Evolutionary conservation across 805 yeast genomes (phyloP).

Genomic region (Sugiyamaella americana): DNA sequence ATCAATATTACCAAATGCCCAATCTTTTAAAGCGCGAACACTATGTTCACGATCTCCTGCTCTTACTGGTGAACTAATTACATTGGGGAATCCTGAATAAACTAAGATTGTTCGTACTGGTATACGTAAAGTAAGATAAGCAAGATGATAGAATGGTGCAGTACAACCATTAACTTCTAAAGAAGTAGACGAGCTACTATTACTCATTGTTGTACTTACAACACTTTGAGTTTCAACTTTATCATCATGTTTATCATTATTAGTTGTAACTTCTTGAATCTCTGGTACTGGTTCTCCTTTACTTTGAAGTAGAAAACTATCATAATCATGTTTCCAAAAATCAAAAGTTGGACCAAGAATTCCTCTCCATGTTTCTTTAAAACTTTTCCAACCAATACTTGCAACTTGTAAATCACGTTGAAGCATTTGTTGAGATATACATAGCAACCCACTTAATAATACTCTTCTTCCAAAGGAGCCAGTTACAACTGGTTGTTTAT

Average conservation of each 20-base stretch:
- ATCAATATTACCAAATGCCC: constrained; percentile 43
- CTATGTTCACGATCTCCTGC: constrained; percentile 49
- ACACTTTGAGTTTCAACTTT: neutral
- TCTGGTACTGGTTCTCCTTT: constrained; percentile 14
- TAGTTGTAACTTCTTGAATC: neutral
- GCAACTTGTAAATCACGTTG: constrained; percentile 60
- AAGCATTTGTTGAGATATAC: constrained; percentile 66
- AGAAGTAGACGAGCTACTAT: neutral
- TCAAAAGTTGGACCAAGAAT: constrained; percentile 65
- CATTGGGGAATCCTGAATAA: constrained; percentile 74
- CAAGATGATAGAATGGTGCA: constrained; percentile 63
- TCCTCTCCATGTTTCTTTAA: constrained; percentile 60
- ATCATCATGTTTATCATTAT: constrained; percentile 1
- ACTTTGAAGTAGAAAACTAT: neutral
- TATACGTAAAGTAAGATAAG: constrained; percentile 63
- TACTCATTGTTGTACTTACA: neutral
- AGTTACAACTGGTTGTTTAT: constrained; percentile 43
- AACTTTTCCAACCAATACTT: constrained; percentile 38
- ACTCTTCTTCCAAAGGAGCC: constrained; percentile 62
- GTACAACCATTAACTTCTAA: constrained; percentile 40
- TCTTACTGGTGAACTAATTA: constrained; percentile 43
- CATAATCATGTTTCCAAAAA: constrained; percentile 44
- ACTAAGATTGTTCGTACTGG: constrained; percentile 75
- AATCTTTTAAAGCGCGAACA: constrained; percentile 33
- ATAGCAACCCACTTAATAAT: constrained; percentile 57